A percentile compares a stretch with the other conserved stretches of the same genome.
phyloP scores from a whole-genome alignment of 2,329 filamentous ascomycete species.

The Beauveria pseudobassiana region DNA sequence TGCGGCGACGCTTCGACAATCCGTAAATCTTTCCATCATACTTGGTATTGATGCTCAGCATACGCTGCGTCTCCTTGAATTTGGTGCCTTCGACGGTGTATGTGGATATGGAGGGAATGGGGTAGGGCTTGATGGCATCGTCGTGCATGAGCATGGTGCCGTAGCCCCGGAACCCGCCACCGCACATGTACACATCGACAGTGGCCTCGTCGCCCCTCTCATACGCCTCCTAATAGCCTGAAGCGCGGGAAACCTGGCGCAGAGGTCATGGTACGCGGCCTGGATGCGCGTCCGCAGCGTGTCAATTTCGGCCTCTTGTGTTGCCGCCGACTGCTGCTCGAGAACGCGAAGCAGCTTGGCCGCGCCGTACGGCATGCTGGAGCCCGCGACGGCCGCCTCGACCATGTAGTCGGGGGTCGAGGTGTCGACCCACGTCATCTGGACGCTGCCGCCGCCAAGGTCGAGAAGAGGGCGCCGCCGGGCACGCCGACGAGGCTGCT shows the following conservation, averaged over 20 bases:
- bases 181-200: constrained; percentile 74
- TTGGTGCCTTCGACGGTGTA: constrained; percentile 57
- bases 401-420: constrained; percentile 38
- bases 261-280: constrained; percentile 50
- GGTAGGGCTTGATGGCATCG: constrained; percentile 68
- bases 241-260: constrained; percentile 43
- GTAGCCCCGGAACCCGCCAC: constrained; percentile 85
- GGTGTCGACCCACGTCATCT: constrained; percentile 58
- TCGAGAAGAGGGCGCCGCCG: constrained; percentile 68
- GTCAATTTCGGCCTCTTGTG: constrained; percentile 38
- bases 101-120: constrained; percentile 73
- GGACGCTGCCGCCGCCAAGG: constrained; percentile 65
- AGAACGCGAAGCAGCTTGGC: constrained; percentile 48
- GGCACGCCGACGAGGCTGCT: constrained; percentile 61
- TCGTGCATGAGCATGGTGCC: constrained; percentile 81
- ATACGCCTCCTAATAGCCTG: constrained; percentile 28
- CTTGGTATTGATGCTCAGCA: constrained; percentile 43
- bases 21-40: constrained; percentile 59
- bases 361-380: constrained; percentile 55
- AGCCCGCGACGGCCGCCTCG: constrained; percentile 45
- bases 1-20: constrained; percentile 69
- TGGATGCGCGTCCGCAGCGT: constrained; percentile 53
- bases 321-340: constrained; percentile 29
- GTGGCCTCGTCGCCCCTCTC: constrained; percentile 27
- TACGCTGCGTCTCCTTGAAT: constrained; percentile 49